Percentiles rank a stretch among this genome's conserved stretches.
phyloP scores from a whole-genome alignment of 805 yeast species.

The Peterozyma toletana region DNA sequence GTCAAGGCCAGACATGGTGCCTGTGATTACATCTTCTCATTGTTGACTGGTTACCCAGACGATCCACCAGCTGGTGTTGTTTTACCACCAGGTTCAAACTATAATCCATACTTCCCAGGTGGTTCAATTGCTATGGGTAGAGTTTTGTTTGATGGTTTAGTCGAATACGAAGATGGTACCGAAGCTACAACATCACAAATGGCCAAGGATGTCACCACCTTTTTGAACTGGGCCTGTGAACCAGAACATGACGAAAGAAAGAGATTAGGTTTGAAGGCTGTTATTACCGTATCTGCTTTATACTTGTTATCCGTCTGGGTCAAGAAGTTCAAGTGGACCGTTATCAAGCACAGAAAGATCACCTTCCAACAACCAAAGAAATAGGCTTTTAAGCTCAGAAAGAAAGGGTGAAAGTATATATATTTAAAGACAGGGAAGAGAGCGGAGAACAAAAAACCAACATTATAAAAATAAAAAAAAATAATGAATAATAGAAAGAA shows the following conservation, averaged over 20 bases:
- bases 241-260: constrained; percentile 99
- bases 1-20: constrained; percentile 99
- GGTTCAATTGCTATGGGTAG: constrained; percentile 99
- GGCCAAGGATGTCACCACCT: constrained; percentile 97
- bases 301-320: constrained; percentile 83
- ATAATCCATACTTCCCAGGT: constrained; percentile 99
- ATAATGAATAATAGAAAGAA: no score
- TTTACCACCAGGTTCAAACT: constrained; percentile 91
- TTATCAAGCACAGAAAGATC: constrained; percentile 91
- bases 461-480: no score
- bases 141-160: constrained; percentile 94
- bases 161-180: constrained; percentile 98
- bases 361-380: constrained; percentile 89
- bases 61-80: constrained; percentile 97
- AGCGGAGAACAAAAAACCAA: no score
- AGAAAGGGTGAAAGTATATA: no score
- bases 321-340: constrained; percentile 97
- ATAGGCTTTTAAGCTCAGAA: constrained; percentile 15
- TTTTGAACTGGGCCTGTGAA: constrained; percentile 97
- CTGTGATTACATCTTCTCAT: constrained; percentile 87
- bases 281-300: constrained; percentile 70
- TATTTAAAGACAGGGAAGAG: no score
- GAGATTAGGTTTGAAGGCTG: constrained; percentile 91
- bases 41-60: constrained; percentile 98
- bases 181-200: constrained; percentile 97